These are phyloP conservation scores for Dioscorea alata DNA, from an alignment of 106 monocot genomes.

Conservation along the genomic window DNA sequence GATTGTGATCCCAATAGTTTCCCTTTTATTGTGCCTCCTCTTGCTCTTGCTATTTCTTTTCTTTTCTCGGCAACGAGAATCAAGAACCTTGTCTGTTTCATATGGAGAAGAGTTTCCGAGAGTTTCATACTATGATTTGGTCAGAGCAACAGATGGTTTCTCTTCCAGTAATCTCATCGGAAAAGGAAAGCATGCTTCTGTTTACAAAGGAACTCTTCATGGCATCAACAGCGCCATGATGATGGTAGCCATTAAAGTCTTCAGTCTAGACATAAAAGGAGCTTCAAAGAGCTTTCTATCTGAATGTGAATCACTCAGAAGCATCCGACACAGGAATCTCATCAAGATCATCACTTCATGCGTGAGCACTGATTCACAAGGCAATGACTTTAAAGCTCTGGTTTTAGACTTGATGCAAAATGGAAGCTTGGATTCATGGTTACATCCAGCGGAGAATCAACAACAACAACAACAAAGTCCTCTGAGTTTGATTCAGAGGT, in stretches of 20 bases:
- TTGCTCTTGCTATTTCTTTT: background rate
- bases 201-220: constrained; percentile 5
- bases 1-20: background rate
- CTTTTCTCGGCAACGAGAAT: too few species aligned
- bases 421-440: constrained; percentile 8
- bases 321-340: constrained; percentile 4
- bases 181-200: background rate
- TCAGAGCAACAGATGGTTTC: constrained; percentile 4
- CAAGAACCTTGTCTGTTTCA: background rate
- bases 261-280: background rate
- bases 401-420: constrained; percentile 13
- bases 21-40: background rate
- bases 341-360: constrained; percentile 10
- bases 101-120: background rate
- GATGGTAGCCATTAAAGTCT: constrained; percentile 2
- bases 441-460: background rate
- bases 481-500: constrained; percentile 2
- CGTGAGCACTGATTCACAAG: background rate
- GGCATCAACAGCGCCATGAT: background rate
- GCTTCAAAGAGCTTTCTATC: constrained; percentile 2
- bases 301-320: constrained; percentile 4
- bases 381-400: constrained; percentile 7
- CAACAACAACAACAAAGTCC: background rate
- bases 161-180: constrained; percentile 1
- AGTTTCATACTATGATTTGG: constrained; percentile 3